Evolutionary conservation across 805 yeast genomes (phyloP).

Genomic region (Peterozyma toletana): DNA sequence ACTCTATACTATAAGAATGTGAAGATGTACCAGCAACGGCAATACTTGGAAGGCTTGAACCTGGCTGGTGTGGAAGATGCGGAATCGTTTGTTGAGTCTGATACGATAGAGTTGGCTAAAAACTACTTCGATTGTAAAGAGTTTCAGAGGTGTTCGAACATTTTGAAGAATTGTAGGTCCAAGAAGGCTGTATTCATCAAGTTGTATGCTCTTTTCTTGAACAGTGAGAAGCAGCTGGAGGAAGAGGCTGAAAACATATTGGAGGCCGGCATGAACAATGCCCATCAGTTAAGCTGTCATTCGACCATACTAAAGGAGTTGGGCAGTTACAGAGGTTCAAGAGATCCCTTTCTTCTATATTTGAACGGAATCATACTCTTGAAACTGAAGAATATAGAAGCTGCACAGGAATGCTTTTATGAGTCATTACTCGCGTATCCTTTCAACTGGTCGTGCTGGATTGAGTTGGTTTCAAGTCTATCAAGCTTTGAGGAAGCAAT

Average conservation of each 20-base stretch:
- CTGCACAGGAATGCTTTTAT: constrained; percentile 56
- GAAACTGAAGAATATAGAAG: constrained; percentile 49
- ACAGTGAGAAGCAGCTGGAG: constrained; percentile 70
- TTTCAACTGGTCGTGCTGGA: constrained; percentile 93
- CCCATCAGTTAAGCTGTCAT: constrained; percentile 8
- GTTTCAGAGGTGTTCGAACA: constrained; percentile 67
- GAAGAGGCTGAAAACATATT: constrained; percentile 69
- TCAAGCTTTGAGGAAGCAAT: constrained; percentile 55
- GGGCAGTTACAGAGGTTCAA: constrained; percentile 21
- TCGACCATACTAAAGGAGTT: constrained; percentile 32
- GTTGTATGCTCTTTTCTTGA: constrained; percentile 61
- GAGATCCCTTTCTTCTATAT: constrained; percentile 61
- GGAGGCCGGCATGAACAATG: constrained; percentile 21
- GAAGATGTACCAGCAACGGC: background rate
- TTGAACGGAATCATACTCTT: constrained; percentile 62
- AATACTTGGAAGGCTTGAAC: background rate
- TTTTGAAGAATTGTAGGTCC: constrained; percentile 43
- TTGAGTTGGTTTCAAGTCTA: constrained; percentile 61
- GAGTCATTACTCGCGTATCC: constrained; percentile 65
- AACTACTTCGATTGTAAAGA: constrained; percentile 78
- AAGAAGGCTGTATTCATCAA: constrained; percentile 53
- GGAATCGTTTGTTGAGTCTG: constrained; percentile 23
- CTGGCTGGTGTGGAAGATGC: background rate
- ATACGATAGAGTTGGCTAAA: constrained; percentile 53
- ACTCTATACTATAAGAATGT: constrained; percentile 12